A percentile compares a stretch with the other conserved stretches of the same genome.
phyloP scores from a whole-genome alignment of 768 basidiomycete genomes.

The Termitomyces sp. region DNA sequence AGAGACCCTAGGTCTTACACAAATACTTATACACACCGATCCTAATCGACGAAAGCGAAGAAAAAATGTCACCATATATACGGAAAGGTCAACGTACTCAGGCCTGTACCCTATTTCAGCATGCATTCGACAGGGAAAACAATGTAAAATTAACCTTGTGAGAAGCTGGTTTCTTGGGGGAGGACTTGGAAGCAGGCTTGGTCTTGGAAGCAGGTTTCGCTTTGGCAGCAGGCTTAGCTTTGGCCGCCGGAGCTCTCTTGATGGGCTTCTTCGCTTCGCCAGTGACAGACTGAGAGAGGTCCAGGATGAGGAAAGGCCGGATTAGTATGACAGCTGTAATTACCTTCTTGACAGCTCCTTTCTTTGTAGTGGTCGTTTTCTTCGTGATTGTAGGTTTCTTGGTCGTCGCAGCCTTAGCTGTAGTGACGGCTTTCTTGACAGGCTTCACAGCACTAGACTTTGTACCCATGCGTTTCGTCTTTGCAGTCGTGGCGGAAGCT shows the following conservation, averaged over 20 bases:
- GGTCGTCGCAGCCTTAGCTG: slow-evolving; percentile 20
- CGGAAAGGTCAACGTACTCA: neutral
- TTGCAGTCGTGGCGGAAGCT: slow-evolving; percentile 22
- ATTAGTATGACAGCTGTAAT: neutral
- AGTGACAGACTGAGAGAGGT: slow-evolving; percentile 26
- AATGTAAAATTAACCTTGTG: slow-evolving; percentile 13
- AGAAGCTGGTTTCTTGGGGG: slow-evolving; percentile 18
- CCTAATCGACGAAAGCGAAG: neutral
- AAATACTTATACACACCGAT: neutral
- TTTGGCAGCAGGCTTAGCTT: slow-evolving; percentile 21
- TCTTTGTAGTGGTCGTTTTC: slow-evolving; percentile 33
- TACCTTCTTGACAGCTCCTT: slow-evolving; percentile 60
- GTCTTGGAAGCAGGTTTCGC: slow-evolving; percentile 25
- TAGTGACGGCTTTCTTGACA: slow-evolving; percentile 16
- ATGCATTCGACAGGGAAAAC: neutral
- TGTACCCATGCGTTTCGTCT: slow-evolving; percentile 17
- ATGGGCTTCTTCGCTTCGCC: slow-evolving; percentile 34
- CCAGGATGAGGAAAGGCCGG: neutral
- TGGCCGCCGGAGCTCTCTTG: slow-evolving; percentile 11
- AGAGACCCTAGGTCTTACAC: neutral
- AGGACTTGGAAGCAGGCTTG: slow-evolving; percentile 21
- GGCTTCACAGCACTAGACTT: slow-evolving; percentile 13
- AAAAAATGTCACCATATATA: neutral
- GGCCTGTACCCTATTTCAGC: neutral
- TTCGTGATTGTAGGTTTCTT: slow-evolving; percentile 22